Percentiles rank a stretch among this genome's conserved stretches.
Evolutionary conservation across 108 stramenopile genomes (phyloP).

Genomic region (Pseudonitzschia multistriata): DNA sequence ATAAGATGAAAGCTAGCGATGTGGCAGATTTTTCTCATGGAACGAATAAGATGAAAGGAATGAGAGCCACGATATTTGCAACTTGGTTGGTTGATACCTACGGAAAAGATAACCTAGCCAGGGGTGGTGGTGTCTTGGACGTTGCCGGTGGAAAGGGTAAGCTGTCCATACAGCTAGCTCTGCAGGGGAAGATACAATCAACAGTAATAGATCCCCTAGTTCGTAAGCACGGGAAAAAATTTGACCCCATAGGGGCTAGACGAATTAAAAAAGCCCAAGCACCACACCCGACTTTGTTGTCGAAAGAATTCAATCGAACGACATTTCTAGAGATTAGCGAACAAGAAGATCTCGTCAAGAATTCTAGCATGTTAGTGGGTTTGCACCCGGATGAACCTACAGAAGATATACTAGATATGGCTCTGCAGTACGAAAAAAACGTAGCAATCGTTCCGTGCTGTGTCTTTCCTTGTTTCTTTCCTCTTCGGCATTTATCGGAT

Average conservation of each 20-base stretch:
- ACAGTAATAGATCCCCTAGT: conserved; percentile 68
- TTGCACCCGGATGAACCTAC: conserved; percentile 74
- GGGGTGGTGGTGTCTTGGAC: conserved; percentile 42
- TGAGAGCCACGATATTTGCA: conserved; percentile 61
- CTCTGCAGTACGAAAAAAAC: conserved; percentile 43
- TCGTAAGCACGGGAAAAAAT: conserved; percentile 43
- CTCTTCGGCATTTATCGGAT: conserved; percentile 32
- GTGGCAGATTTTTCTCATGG: conserved; percentile 44
- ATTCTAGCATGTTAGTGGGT: conserved; percentile 48
- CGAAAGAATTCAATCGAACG: conserved; percentile 24
- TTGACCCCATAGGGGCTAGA: conserved; percentile 29
- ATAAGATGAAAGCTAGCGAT: not conserved
- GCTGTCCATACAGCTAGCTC: conserved; percentile 56
- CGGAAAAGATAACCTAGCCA: conserved; percentile 19
- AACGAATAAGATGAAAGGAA: conserved; percentile 45
- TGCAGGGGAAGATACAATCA: conserved; percentile 46
- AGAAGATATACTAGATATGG: conserved; percentile 68
- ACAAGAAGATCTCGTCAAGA: conserved; percentile 12
- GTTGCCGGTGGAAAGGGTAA: conserved; percentile 77
- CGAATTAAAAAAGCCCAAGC: conserved; percentile 30
- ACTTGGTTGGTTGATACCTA: conserved; percentile 51
- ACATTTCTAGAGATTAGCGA: conserved; percentile 23
- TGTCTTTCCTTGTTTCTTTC: conserved; percentile 62
- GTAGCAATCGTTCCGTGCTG: conserved; percentile 70
- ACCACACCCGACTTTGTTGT: conserved; percentile 17